phyloP scores from a whole-genome alignment of 192 early-diverging fungal genomes.

The Backusella macrospora region DNA sequence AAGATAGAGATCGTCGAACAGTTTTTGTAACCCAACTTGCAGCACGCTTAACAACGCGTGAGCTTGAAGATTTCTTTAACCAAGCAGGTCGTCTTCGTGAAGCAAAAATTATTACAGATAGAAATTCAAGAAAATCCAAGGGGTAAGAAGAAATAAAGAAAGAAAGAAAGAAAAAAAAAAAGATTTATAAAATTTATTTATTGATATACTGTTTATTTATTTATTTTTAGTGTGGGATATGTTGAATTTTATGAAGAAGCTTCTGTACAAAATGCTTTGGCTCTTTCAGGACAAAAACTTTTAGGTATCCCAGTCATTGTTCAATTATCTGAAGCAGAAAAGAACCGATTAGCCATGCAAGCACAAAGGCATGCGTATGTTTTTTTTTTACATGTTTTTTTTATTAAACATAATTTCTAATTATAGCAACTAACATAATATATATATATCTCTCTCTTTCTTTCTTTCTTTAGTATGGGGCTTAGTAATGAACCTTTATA shows the following conservation, averaged over 20 bases:
- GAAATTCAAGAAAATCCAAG: conserved; percentile 80
- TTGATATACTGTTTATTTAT: background rate
- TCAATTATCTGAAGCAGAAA: conserved; percentile 90
- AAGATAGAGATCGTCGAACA: conserved; percentile 87
- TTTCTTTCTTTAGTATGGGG: conserved; percentile 20
- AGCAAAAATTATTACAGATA: conserved; percentile 85
- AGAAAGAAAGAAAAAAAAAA: background rate
- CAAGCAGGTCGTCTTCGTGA: conserved; percentile 84
- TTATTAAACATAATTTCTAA: too few species aligned
- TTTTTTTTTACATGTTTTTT: conserved; percentile 19
- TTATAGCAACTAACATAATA: background rate
- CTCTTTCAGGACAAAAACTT: conserved; percentile 82
- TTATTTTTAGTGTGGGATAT: conserved; percentile 83
- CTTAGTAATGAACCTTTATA: conserved; percentile 48
- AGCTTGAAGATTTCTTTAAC: conserved; percentile 88
- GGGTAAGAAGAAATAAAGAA: too few species aligned
- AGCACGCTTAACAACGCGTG: conserved; percentile 70
- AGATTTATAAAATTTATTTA: too few species aligned
- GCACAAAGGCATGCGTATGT: conserved; percentile 57
- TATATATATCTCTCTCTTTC: background rate
- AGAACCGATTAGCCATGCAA: conserved; percentile 77
- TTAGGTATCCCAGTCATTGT: conserved; percentile 94
- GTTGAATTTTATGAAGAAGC: conserved; percentile 93
- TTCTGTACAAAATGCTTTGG: conserved; percentile 83
- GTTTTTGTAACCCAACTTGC: conserved; percentile 96